Percentiles rank a stretch among this genome's conserved stretches.
Conservation (phyloP, 495 filamentous ascomycete species). For the Aspergillus funiculosus region DNA sequence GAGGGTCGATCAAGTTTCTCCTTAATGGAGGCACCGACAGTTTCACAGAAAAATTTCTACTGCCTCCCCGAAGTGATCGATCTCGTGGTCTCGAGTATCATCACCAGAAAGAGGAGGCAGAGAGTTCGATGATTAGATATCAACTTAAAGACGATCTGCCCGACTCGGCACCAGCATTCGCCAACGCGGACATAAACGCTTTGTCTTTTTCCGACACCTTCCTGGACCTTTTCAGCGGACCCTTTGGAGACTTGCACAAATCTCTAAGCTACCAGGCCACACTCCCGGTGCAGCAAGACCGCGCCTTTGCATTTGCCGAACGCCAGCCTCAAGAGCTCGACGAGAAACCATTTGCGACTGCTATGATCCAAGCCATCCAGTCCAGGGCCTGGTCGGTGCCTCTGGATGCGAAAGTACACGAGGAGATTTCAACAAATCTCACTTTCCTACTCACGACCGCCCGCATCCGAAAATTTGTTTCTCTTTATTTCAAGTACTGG, state of each 20-base stretch:
- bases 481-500: slow-evolving; percentile 44
- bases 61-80: slow-evolving; percentile 40
- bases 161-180: slow-evolving; percentile 19
- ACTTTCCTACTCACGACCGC: slow-evolving; percentile 39
- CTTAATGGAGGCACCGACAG: slow-evolving; percentile 42
- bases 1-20: slow-evolving; percentile 46
- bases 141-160: slow-evolving; percentile 14
- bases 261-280: slow-evolving; percentile 16
- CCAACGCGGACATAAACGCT: slow-evolving; percentile 23
- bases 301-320: slow-evolving; percentile 14
- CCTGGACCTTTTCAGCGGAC: slow-evolving; percentile 39
- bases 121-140: slow-evolving; percentile 18
- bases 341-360: slow-evolving; percentile 35
- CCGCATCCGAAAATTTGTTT: slow-evolving; percentile 37
- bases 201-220: slow-evolving; percentile 39
- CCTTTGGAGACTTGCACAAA: slow-evolving; percentile 33
- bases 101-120: slow-evolving; percentile 25
- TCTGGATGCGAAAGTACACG: slow-evolving; percentile 34
- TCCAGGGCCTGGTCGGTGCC: slow-evolving; percentile 35
- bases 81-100: slow-evolving; percentile 32
- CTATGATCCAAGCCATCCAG: slow-evolving; percentile 35
- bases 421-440: slow-evolving; percentile 36
- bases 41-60: slow-evolving; percentile 41
- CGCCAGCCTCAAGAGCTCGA: slow-evolving; percentile 27
- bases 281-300: slow-evolving; percentile 18